phyloP scores from a whole-genome alignment of 352 stramenopile genomes.

The Globisporangium solare region DNA sequence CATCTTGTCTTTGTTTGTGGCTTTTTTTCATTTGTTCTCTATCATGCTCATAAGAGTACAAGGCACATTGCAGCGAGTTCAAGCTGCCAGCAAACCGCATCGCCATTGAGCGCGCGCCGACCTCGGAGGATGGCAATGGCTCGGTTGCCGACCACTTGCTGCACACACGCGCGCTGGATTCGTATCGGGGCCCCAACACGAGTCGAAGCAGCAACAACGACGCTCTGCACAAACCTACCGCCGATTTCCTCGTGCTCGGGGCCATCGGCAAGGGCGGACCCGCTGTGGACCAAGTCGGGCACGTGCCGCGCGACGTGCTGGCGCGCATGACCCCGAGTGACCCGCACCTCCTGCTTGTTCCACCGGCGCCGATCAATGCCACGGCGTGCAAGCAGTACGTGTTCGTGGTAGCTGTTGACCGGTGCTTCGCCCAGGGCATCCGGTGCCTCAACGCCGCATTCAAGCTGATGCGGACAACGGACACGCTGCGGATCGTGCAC shows the following conservation, averaged over 20 bases:
- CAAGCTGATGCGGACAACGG: constrained; percentile 46
- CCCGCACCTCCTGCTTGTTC: constrained; percentile 28
- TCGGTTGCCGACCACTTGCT: constrained; percentile 37
- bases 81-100: constrained; percentile 38
- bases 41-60: too few species aligned
- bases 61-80: constrained; percentile 31
- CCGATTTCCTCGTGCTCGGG: constrained; percentile 53
- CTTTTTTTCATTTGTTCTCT: too few species aligned
- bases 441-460: constrained; percentile 45
- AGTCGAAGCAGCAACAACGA: constrained; percentile 8
- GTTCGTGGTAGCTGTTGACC: constrained; percentile 56
- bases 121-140: background rate
- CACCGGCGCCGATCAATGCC: constrained; percentile 44
- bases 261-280: constrained; percentile 56
- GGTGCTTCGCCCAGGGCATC: constrained; percentile 7
- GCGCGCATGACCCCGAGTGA: background rate
- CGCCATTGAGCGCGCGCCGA: constrained; percentile 25
- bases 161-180: background rate
- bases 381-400: constrained; percentile 33
- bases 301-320: constrained; percentile 51
- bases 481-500: constrained; percentile 49
- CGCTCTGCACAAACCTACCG: background rate
- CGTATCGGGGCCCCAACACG: constrained; percentile 3
- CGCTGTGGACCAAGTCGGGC: constrained; percentile 46
- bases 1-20: background rate